Conservation (phyloP, 768 basidiomycete genomes). For the Wakefieldia striispora region DNA sequence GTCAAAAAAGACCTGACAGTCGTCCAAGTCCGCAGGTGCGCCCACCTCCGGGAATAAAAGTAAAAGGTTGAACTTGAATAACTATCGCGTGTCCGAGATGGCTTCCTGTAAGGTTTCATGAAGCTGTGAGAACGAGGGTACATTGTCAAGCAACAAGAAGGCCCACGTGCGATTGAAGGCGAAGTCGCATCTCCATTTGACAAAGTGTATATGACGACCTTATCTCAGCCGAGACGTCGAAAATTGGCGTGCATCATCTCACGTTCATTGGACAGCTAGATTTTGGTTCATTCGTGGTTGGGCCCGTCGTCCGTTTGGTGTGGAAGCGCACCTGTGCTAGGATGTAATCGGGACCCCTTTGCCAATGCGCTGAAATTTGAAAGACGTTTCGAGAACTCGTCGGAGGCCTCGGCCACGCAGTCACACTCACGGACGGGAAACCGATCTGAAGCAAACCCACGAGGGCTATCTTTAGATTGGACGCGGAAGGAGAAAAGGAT, state of each 20-base stretch:
- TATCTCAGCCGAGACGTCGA: not conserved
- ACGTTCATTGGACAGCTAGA: not conserved
- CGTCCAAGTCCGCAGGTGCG: not conserved
- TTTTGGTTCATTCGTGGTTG: no score
- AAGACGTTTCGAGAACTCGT: no score
- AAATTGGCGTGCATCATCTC: not conserved
- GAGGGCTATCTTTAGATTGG: constrained; percentile 13
- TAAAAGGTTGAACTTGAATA: not conserved
- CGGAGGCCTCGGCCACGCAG: not conserved
- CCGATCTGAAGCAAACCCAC: not conserved
- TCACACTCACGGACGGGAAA: no score
- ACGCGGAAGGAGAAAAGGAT: not conserved
- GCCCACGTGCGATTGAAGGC: not conserved
- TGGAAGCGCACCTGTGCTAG: no score
- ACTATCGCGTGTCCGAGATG: no score
- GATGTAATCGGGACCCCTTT: no score
- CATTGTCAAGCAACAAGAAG: not conserved
- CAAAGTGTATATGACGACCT: no score
- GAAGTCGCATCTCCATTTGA: constrained; percentile 5
- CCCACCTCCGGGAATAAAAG: not conserved
- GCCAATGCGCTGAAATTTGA: no score
- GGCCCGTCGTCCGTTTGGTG: no score
- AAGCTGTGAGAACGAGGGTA: constrained; percentile 8
- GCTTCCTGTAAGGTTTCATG: not conserved
- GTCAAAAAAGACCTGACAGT: not conserved